Base-by-base conservation (phyloP, 345 rosid species). In the Hibiscus trionum region DNA sequence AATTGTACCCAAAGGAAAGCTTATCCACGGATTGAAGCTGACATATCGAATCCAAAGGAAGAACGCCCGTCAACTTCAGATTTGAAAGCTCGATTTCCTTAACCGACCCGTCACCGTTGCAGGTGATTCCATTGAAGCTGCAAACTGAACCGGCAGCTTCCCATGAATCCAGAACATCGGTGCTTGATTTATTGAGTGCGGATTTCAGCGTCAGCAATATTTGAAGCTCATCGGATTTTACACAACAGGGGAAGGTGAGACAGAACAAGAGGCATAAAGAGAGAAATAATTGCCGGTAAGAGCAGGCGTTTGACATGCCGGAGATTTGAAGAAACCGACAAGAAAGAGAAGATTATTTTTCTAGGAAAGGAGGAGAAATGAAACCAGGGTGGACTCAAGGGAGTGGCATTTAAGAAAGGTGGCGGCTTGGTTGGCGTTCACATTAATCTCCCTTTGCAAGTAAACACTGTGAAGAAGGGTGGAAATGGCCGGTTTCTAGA, bases 1-100 rank as follows among this genome's bases (percentile, higher is more conserved):
- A 80, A 77, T 92, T 92, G 77, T 60, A 77, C 6, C 97, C 97
- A 21, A 95, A 84, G 4, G 92, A 85, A 66, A 95, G 91, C 80
- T 71, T 92, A 50, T 81, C 82, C 44, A 95, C 76, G 26, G 19
- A 82, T 71, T 70, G 79, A 44, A 95, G 89, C 72, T 82, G 82
- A 74, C 96, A 95, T 9, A 90, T 61, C 0, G 85, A 86, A 71
- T 75, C 79, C 8, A 90, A 73, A 11, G 91, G 88, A 29, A 91
- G 78, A 21, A 44, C 46, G 15, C 98, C 97, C 0, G 66, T 17
- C 61, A 90, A 77, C 15, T 70, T 71, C 27, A 8, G 82, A 29
- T 33, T 77, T 0, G 98, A 86, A 74, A 93, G 97, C 66, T 91
- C 90, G 57, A 93, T 84, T 72, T 84, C 91, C 19, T 72, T 77